These are phyloP conservation scores for Paramecium tetraurelia DNA, from an alignment of 73 alveolate genomes.

Conservation along the genomic window DNA sequence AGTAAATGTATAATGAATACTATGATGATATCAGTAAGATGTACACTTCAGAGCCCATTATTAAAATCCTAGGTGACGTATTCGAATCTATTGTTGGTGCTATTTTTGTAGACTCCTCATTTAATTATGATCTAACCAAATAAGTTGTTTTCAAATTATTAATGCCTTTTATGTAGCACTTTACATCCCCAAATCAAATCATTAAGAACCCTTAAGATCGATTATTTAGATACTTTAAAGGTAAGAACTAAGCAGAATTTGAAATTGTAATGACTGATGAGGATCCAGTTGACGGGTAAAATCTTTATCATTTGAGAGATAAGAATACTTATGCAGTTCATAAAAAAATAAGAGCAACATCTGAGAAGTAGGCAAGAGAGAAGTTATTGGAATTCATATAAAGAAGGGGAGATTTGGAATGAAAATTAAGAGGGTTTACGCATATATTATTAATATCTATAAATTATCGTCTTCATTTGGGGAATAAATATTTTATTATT, in stretches of 20 bases:
- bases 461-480: too few species aligned
- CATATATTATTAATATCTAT: too few species aligned
- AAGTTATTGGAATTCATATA: background rate
- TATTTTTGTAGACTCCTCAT: constrained; percentile 46
- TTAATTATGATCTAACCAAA: background rate
- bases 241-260: background rate
- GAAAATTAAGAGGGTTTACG: background rate
- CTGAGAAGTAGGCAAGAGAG: constrained; percentile 24
- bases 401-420: background rate
- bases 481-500: too few species aligned
- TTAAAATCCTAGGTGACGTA: constrained; percentile 53
- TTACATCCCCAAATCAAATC: background rate
- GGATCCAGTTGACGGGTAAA: background rate
- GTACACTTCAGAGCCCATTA: constrained; percentile 1
- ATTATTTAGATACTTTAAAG: background rate
- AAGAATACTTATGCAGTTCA: background rate
- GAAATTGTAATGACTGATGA: background rate
- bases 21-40: constrained; percentile 11
- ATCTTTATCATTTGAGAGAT: background rate
- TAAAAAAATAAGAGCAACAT: background rate
- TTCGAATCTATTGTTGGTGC: constrained; percentile 67
- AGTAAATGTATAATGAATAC: background rate
- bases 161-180: constrained; percentile 2
- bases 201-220: background rate
- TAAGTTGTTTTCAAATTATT: background rate